Evolutionary conservation across 306 rosid genomes (phyloP).

Genomic region (Glycyrrhiza uralensis): DNA sequence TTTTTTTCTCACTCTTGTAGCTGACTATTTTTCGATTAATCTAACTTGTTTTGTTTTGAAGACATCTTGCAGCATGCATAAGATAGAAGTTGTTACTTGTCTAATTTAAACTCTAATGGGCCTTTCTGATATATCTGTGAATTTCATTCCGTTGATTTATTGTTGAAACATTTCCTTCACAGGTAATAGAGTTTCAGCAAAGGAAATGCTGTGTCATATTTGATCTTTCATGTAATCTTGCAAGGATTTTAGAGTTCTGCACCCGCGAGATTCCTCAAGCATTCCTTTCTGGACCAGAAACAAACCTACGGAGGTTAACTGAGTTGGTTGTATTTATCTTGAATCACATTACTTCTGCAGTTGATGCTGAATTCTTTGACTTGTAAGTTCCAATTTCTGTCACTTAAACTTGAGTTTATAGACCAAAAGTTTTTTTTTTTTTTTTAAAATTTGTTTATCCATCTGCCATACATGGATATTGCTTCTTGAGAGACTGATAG

Average conservation of each 20-base stretch:
- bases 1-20: background rate
- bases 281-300: constrained; percentile 77
- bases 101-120: background rate
- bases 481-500: constrained; percentile 1
- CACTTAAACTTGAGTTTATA: background rate
- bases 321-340: constrained; percentile 89
- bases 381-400: constrained; percentile 60
- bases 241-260: constrained; percentile 83
- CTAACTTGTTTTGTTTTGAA: constrained; percentile 5
- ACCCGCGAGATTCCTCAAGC: constrained; percentile 89
- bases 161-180: constrained; percentile 36
- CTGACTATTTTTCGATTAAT: background rate
- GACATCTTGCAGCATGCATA: background rate
- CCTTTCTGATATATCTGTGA: background rate
- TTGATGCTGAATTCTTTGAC: constrained; percentile 84
- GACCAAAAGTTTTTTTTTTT: background rate
- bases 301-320: constrained; percentile 85
- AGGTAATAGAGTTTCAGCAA: constrained; percentile 96
- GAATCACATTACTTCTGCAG: constrained; percentile 77
- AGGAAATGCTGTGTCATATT: constrained; percentile 86
- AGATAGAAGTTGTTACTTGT: constrained; percentile 14
- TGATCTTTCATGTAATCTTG: constrained; percentile 96
- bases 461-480: background rate
- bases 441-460: background rate
- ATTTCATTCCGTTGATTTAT: constrained; percentile 3